phyloP scores from a whole-genome alignment of 148 eudicot genomes.

The Camellia granthamiana region DNA sequence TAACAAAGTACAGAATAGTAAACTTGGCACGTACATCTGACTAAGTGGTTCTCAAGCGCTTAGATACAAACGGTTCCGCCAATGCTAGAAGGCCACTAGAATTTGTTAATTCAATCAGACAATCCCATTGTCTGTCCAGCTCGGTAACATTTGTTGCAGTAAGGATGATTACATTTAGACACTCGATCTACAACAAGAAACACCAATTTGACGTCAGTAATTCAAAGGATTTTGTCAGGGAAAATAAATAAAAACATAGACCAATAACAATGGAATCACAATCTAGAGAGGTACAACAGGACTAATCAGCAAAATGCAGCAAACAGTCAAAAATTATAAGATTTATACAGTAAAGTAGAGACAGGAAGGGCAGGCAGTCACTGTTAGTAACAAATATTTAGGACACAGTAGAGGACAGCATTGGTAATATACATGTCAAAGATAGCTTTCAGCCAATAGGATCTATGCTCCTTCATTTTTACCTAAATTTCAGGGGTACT shows the following conservation, averaged over 20 bases:
- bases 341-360: not conserved
- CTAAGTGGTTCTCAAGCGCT: conserved; percentile 51
- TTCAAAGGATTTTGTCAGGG: not conserved
- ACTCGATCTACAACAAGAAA: conserved; percentile 64
- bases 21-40: conserved; percentile 62
- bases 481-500: no score
- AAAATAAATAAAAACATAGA: not conserved
- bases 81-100: conserved; percentile 40
- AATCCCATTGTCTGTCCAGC: conserved; percentile 77
- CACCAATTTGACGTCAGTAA: conserved; percentile 14
- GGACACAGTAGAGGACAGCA: no score
- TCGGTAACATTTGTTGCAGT: conserved; percentile 73
- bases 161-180: conserved; percentile 69
- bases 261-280: not conserved
- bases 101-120: conserved; percentile 58
- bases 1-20: not conserved
- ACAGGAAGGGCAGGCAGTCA: no score
- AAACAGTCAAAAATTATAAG: not conserved
- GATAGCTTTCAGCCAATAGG: no score
- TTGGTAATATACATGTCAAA: no score
- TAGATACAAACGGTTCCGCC: conserved; percentile 61
- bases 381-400: no score
- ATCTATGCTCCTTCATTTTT: no score
- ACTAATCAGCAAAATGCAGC: not conserved
- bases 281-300: no score